phyloP scores from a whole-genome alignment of 2,329 filamentous ascomycete species.

The Lasiodiplodia theobromae region DNA sequence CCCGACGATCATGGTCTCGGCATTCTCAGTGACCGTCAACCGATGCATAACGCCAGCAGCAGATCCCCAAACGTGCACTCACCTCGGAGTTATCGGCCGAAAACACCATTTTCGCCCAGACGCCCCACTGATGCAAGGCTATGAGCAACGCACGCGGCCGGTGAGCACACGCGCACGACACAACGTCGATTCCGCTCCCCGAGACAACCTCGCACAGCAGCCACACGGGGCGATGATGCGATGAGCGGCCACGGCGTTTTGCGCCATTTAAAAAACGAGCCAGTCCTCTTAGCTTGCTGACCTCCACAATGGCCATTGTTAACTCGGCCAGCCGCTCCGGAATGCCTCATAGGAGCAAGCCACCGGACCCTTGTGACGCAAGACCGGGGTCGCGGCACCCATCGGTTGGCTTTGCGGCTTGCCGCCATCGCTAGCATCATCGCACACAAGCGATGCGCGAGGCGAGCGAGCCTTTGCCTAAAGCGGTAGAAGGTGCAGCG shows the following conservation, averaged over 20 bases:
- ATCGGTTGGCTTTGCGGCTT: not conserved
- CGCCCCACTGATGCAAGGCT: not conserved
- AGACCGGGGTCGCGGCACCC: too few species aligned
- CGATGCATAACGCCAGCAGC: too few species aligned
- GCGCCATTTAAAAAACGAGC: not conserved
- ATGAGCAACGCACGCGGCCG: not conserved
- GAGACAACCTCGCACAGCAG: not conserved
- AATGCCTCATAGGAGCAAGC: not conserved
- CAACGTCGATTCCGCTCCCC: not conserved
- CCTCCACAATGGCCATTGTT: not conserved
- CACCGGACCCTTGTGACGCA: not conserved
- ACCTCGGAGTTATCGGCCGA: not conserved
- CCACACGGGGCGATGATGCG: not conserved
- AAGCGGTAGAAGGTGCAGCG: not conserved
- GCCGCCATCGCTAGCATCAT: not conserved
- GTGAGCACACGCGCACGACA: not conserved
- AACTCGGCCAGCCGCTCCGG: too few species aligned
- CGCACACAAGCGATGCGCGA: not conserved
- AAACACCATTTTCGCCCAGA: not conserved
- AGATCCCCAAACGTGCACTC: too few species aligned
- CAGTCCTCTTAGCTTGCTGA: not conserved
- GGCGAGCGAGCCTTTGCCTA: not conserved
- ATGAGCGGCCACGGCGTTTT: not conserved
- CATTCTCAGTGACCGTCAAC: too few species aligned
- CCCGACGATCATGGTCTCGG: too few species aligned